These are phyloP conservation scores for Talaromyces borbonicus DNA, from an alignment of 495 filamentous ascomycete species.

Conservation along the genomic window DNA sequence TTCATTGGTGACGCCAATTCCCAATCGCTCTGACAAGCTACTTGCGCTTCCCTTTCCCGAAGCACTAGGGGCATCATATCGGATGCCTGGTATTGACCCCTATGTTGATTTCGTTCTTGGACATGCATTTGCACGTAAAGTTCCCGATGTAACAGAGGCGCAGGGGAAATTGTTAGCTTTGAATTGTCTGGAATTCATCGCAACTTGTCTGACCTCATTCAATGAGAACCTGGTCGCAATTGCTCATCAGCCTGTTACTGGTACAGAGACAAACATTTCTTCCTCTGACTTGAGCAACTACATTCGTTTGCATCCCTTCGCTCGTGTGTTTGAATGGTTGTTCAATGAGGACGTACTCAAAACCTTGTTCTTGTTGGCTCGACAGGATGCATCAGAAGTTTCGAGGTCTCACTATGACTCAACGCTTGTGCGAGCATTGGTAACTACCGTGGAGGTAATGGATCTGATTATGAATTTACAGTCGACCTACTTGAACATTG, in stretches of 20 bases:
- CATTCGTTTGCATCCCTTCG: constrained; percentile 78
- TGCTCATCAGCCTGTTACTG: constrained; percentile 60
- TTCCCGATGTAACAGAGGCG: constrained; percentile 44
- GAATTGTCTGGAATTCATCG: constrained; percentile 70
- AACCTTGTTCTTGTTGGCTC: constrained; percentile 64
- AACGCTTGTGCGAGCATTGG: constrained; percentile 60
- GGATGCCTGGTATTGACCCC: constrained; percentile 79
- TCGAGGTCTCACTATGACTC: constrained; percentile 58
- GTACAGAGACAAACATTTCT: constrained; percentile 62
- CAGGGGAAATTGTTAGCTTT: constrained; percentile 62
- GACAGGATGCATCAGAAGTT: constrained; percentile 60
- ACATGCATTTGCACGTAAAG: constrained; percentile 53
- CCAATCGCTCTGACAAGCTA: constrained; percentile 33
- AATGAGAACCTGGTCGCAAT: constrained; percentile 85
- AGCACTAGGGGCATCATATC: constrained; percentile 63
- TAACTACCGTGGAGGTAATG: constrained; percentile 71
- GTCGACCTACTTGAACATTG: constrained; percentile 80
- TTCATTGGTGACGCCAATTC: constrained; percentile 52
- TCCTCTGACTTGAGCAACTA: constrained; percentile 65
- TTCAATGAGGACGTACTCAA: constrained; percentile 84
- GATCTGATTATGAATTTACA: constrained; percentile 74
- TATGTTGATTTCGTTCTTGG: constrained; percentile 87
- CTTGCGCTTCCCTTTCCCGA: constrained; percentile 82
- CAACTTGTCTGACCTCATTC: constrained; percentile 66
- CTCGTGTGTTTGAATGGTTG: constrained; percentile 91